These are phyloP conservation scores for Inonotus obliquus DNA, from an alignment of 1,284 basidiomycete genomes.

Conservation along the genomic window DNA sequence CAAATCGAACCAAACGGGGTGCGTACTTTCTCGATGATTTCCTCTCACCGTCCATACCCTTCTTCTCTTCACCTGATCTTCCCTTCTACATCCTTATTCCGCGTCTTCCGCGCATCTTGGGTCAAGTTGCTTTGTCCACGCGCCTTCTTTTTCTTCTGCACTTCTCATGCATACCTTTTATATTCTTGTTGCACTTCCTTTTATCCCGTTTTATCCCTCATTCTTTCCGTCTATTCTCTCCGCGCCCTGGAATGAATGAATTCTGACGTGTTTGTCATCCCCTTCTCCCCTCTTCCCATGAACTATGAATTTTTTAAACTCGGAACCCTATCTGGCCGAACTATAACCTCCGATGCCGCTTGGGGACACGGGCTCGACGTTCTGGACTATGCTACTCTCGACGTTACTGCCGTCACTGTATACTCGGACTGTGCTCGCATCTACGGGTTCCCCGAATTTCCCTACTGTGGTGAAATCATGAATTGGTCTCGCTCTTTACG, in stretches of 20 bases:
- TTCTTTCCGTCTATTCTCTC: slow-evolving; percentile 6
- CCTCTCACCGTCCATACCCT: neutral
- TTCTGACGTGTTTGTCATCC: slow-evolving; percentile 13
- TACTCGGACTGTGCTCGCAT: neutral
- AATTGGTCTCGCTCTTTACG: neutral
- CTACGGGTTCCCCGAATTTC: neutral
- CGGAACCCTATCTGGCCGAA: slow-evolving; percentile 6
- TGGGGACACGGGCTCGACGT: neutral
- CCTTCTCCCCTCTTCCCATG: slow-evolving; percentile 7
- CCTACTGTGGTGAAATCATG: slow-evolving; percentile 4
- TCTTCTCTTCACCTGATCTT: neutral
- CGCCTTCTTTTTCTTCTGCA: neutral
- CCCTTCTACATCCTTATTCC: slow-evolving; percentile 6
- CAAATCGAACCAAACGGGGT: slow-evolving; percentile 88
- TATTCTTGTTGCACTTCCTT: slow-evolving; percentile 4
- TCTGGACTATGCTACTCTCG: neutral
- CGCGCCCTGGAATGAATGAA: slow-evolving; percentile 11
- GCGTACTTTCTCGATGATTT: slow-evolving; percentile 25
- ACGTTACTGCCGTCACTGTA: neutral
- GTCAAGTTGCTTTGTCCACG: neutral
- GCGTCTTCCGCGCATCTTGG: slow-evolving; percentile 8
- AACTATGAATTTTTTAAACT: slow-evolving; percentile 12
- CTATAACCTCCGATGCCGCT: slow-evolving; percentile 2
- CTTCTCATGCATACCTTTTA: neutral
- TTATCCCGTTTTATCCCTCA: slow-evolving; percentile 7